Conservation (phyloP, 1,139 yeast genomes). For the Geotrichum europaeum region DNA sequence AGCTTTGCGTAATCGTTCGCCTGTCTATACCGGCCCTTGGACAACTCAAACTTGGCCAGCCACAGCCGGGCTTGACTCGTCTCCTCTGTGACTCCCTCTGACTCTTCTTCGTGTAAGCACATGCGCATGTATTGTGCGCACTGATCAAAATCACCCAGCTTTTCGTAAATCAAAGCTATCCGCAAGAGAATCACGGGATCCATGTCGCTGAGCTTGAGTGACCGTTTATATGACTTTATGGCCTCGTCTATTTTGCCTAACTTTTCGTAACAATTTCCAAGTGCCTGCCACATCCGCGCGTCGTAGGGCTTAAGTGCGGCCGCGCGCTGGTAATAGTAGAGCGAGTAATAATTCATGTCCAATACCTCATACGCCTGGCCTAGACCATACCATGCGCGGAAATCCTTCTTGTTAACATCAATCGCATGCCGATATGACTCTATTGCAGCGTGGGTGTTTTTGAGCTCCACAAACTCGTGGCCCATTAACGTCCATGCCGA, state of each 20-base stretch:
- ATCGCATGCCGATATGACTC: constrained; percentile 93
- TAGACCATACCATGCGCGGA: constrained; percentile 96
- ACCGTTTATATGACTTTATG: constrained; percentile 48
- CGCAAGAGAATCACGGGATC: constrained; percentile 56
- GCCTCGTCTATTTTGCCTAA: constrained; percentile 64
- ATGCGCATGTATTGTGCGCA: constrained; percentile 64
- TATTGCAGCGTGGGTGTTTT: constrained; percentile 95
- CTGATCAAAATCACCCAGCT: constrained; percentile 45
- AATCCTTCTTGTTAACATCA: constrained; percentile 81
- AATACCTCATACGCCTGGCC: constrained; percentile 97
- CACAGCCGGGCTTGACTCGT: constrained; percentile 79
- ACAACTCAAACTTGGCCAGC: constrained; percentile 70
- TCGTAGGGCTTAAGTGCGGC: constrained; percentile 84
- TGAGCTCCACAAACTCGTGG: constrained; percentile 93
- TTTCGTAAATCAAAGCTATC: constrained; percentile 63
- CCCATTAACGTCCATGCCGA: constrained; percentile 99
- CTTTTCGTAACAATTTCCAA: constrained; percentile 85
- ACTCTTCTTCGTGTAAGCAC: constrained; percentile 61
- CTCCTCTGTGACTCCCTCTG: constrained; percentile 60
- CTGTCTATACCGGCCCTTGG: constrained; percentile 50
- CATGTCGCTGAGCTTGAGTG: constrained; percentile 42
- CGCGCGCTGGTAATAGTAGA: constrained; percentile 89
- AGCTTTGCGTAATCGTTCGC: constrained; percentile 75
- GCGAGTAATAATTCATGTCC: constrained; percentile 89
- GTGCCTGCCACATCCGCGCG: constrained; percentile 94